Evolutionary conservation across 768 basidiomycete species (phyloP), one percentile per base, ranked within the genome.

Genomic region (Naganishia randhawae): DNA sequence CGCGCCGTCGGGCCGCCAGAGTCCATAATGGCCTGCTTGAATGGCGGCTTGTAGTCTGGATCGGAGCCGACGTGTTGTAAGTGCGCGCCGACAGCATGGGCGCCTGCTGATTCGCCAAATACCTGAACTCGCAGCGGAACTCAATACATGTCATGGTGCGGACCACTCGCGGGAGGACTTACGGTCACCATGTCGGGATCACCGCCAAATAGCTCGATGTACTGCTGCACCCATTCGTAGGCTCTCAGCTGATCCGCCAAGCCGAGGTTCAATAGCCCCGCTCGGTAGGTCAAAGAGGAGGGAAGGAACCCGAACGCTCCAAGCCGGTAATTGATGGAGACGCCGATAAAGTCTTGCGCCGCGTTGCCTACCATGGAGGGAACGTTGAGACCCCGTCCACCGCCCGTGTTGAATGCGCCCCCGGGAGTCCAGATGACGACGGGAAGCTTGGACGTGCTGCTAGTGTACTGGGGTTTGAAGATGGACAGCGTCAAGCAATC

Each of bases 391-490:
- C 25, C 69, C 71, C 14, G 71, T 69, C 65, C 65, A 11, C 77
- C 76, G 14, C 53, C 68, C 3, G 71, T 71, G 68, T 75, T 66
- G 65, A 66, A 79, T 1, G 72, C 71, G 0, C 78, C 78, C 32
- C 77, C 78, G 33, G 75, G 72, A 3, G 77, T 74, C 72, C 73
- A 74, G 67, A 79, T 55, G 52, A 76, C 57, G 51, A 77, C 75
- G 17, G 76, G 74, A 10, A 51, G 55, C 1, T 50, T 42, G 11
- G 29, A 10, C 17, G 16, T 41, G 32, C 11, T 51, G 55, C 10
- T 33, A 1, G 31, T 22, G 37, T 61, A 19, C 37, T 70, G 71
- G 27, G 13, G 83, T 64, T 80, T 79, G 52, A 73, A 76, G 63
- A 72, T 74, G 25, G 77, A 73, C 67, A 78, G 71, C 39, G 76